A percentile compares a stretch with the other conserved stretches of the same genome.
phyloP scores from a whole-genome alignment of 345 rosid species.

The Viola odorata region DNA sequence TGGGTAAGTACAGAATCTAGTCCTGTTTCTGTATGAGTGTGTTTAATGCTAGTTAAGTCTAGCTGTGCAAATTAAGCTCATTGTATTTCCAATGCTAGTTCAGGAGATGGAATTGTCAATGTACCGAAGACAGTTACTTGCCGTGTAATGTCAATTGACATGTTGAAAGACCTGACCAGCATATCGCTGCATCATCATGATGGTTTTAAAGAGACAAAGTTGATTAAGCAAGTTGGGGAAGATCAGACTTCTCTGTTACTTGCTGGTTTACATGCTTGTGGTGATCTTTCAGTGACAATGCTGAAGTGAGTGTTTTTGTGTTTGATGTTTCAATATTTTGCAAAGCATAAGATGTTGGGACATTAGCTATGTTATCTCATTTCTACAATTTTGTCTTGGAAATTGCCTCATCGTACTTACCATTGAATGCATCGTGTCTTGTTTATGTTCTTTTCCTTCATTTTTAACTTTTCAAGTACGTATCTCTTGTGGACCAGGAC shows the following conservation, averaged over 20 bases:
- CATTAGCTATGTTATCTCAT: not conserved
- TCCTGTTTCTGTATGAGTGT: not conserved
- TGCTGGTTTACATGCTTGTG: slow-evolving; percentile 97
- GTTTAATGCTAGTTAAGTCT: not conserved
- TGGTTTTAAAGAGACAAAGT: slow-evolving; percentile 26
- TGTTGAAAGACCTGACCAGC: slow-evolving; percentile 51
- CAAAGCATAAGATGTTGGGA: not conserved
- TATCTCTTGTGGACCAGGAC: slow-evolving; percentile 44
- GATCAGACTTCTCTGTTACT: slow-evolving; percentile 52
- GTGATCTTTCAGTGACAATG: slow-evolving; percentile 93
- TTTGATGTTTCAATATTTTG: not conserved
- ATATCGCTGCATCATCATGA: slow-evolving; percentile 22
- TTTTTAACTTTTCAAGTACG: not conserved
- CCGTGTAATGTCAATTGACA: slow-evolving; percentile 54
- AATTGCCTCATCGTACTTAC: not conserved
- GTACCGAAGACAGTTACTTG: slow-evolving; percentile 71
- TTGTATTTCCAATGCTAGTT: slow-evolving; percentile 43
- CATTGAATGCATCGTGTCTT: not conserved
- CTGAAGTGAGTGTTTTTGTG: slow-evolving; percentile 49
- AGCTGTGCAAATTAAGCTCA: not conserved
- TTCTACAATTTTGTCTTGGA: not conserved
- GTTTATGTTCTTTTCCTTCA: not conserved
- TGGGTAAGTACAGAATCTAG: slow-evolving; percentile 37
- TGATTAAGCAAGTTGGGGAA: slow-evolving; percentile 21
- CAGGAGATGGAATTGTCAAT: slow-evolving; percentile 45